Evolutionary conservation across 192 early-diverging fungal genomes (phyloP).

Genomic region (Backusella tarrabulga): DNA sequence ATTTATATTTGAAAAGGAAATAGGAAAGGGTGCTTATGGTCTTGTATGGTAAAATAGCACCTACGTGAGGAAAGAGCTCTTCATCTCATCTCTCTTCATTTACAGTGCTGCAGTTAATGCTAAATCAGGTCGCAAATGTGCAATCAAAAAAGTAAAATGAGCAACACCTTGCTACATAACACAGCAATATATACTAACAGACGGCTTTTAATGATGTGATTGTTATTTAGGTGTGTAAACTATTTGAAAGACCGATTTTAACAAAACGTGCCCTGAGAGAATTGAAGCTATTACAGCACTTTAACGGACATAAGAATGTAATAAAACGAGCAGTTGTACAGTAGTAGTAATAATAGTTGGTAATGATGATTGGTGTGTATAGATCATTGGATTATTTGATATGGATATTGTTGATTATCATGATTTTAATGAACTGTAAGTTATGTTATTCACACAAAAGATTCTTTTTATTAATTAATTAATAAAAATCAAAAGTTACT

Average conservation of each 20-base stretch:
- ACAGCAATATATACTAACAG: background rate
- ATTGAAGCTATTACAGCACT: constrained; percentile 91
- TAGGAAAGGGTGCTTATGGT: constrained; percentile 89
- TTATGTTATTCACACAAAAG: background rate
- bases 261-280: constrained; percentile 93
- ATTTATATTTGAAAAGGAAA: constrained; percentile 70
- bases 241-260: constrained; percentile 89
- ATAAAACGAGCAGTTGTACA: background rate
- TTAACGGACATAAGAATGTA: constrained; percentile 94
- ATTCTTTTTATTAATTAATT: background rate
- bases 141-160: constrained; percentile 41
- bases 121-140: background rate
- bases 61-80: too few relatives aligned
- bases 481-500: constrained; percentile 33
- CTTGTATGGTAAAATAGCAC: constrained; percentile 66
- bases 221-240: constrained; percentile 34
- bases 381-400: constrained; percentile 80
- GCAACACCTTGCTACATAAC: constrained; percentile 63
- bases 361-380: background rate
- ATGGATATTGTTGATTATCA: constrained; percentile 71
- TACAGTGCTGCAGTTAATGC: background rate
- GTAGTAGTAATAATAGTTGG: background rate
- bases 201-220: background rate
- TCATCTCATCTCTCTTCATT: background rate
- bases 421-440: constrained; percentile 76